These are phyloP conservation scores for Ustilago xerochloae DNA, from an alignment of 1,284 basidiomycete genomes.

Conservation along the genomic window DNA sequence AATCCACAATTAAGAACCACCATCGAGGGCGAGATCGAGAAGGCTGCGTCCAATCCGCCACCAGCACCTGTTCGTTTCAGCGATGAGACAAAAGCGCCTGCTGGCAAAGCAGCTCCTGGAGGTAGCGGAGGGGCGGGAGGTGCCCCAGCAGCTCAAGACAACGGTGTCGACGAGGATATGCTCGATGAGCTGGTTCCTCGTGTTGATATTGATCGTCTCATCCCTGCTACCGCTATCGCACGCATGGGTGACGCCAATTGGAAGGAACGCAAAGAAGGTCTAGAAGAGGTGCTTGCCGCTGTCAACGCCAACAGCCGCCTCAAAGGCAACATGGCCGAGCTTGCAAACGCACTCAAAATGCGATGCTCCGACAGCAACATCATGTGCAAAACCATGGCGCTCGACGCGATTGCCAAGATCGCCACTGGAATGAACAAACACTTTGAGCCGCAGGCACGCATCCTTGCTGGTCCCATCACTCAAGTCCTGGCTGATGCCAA, in stretches of 20 bases:
- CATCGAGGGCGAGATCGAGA: slow-evolving; percentile 91
- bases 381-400: slow-evolving; percentile 86
- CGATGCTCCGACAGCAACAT: slow-evolving; percentile 93
- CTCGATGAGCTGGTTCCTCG: slow-evolving; percentile 91
- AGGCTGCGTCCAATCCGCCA: slow-evolving; percentile 81
- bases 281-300: slow-evolving; percentile 84
- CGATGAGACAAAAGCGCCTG: slow-evolving; percentile 40
- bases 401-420: slow-evolving; percentile 89
- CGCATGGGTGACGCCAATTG: slow-evolving; percentile 87
- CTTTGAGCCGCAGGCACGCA: slow-evolving; percentile 87
- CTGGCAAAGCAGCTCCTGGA: slow-evolving; percentile 14
- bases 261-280: slow-evolving; percentile 96
- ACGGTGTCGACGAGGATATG: slow-evolving; percentile 53
- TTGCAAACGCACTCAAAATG: slow-evolving; percentile 86
- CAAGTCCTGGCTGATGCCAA: slow-evolving; percentile 94
- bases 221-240: slow-evolving; percentile 87
- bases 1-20: slow-evolving; percentile 93
- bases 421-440: slow-evolving; percentile 93
- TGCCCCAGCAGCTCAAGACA: slow-evolving; percentile 22
- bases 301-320: slow-evolving; percentile 91
- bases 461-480: slow-evolving; percentile 81
- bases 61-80: slow-evolving; percentile 77
- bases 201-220: slow-evolving; percentile 87
- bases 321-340: slow-evolving; percentile 86
- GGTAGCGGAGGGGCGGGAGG: slow-evolving; percentile 5